phyloP scores from a whole-genome alignment of 2,329 filamentous ascomycete species.

The Neopestalotiopsis clavispora region DNA sequence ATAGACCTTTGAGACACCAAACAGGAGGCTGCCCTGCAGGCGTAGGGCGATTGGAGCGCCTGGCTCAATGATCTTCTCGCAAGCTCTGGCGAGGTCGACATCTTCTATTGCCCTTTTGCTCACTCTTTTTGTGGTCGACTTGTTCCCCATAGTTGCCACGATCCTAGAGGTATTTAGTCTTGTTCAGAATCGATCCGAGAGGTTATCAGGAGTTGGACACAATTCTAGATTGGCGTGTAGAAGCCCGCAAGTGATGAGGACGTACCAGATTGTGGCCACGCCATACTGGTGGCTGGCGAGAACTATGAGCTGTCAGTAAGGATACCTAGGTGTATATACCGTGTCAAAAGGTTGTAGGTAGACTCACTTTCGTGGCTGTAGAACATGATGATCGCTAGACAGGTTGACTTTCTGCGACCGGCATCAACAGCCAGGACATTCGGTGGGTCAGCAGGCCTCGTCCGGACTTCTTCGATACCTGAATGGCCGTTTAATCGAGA shows the following conservation, averaged over 20 bases:
- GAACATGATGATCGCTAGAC: conserved; percentile 68
- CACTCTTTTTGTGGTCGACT: conserved; percentile 72
- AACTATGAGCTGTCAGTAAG: conserved; percentile 49
- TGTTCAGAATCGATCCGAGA: background rate
- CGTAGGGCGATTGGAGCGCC: conserved; percentile 88
- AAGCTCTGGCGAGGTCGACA: conserved; percentile 86
- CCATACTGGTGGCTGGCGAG: conserved; percentile 88
- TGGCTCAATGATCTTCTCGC: conserved; percentile 81
- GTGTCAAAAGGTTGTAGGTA: background rate
- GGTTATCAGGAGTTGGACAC: background rate
- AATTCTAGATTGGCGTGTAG: background rate
- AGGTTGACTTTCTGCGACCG: too few relatives aligned
- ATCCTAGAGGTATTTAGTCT: conserved; percentile 64
- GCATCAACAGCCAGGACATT: too few relatives aligned
- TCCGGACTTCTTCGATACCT: too few relatives aligned
- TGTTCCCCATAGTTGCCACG: conserved; percentile 83
- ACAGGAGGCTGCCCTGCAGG: conserved; percentile 86
- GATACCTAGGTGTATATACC: background rate
- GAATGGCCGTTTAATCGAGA: background rate
- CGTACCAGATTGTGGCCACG: conserved; percentile 91
- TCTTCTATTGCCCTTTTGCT: conserved; percentile 86
- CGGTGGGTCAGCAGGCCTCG: too few relatives aligned
- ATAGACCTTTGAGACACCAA: conserved; percentile 84
- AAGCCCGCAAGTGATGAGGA: background rate
- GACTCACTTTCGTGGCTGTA: conserved; percentile 90